Base-by-base conservation (phyloP, 2,329 filamentous ascomycete genomes). In the Helminthosporium solani region DNA sequence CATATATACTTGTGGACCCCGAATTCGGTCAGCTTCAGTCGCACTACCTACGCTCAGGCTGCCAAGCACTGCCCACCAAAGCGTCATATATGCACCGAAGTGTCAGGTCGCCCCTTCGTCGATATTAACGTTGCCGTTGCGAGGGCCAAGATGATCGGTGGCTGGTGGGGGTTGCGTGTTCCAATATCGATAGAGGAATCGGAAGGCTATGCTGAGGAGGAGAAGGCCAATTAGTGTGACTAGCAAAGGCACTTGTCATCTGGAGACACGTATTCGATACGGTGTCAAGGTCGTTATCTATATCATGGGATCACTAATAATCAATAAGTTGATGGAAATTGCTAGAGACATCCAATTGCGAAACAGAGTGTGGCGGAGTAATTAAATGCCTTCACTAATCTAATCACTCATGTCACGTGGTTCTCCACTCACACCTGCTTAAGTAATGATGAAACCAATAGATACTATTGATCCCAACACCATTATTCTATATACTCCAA, bases 71-170 rank as follows among this genome's bases (percentile, higher is more conserved):
- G 36, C 36, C 36, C 36, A 15, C 21, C 7, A 20, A 39, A 39
- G 21, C 36, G 36, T 30, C 27, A 39, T 39, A 11, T 39, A 6
- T n/a, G n/a, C n/a, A n/a, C n/a, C n/a, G n/a, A n/a, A n/a, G n/a
- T n/a, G n/a, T n/a, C n/a, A n/a, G n/a, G n/a, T n/a, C 28, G 36
- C 36, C 36, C 28, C 36, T 20, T 23, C 27, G 23, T 39, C 36
- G 21, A 39, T 39, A n/a, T n/a, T n/a, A n/a, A n/a, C n/a, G n/a
- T n/a, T n/a, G n/a, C n/a, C n/a, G n/a, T n/a, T 37, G 23, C 21
- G 21, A 18, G 21, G 14, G 2, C 19, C 7, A 11, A 23, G 16
- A 15, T 27, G 28, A 23, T 25, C n/a, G 16, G 20, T n/a, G 35
- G 19, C 18, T 8, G 33, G 33, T 15, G 15, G 15, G 33, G 33